Evolutionary conservation across 768 basidiomycete genomes (phyloP).

Genomic region (Auricularia sp.): DNA sequence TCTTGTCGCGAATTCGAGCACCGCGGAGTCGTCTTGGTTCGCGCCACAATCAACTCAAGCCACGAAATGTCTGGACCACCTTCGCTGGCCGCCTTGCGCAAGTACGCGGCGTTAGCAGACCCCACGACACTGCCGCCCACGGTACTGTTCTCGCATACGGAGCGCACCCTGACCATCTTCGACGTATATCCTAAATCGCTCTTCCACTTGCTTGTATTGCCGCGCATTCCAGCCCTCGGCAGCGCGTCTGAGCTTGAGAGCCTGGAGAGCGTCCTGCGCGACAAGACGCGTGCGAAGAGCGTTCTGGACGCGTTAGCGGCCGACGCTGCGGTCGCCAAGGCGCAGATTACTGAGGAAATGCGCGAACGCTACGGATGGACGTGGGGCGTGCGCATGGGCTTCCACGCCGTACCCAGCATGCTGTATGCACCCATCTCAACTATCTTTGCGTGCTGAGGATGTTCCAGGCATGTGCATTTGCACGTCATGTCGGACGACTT

Average conservation of each 20-base stretch:
- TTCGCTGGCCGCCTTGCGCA: constrained; percentile 42
- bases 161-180: constrained; percentile 52
- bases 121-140: constrained; percentile 48
- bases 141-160: constrained; percentile 47
- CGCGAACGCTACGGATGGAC: constrained; percentile 56
- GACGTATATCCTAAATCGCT: constrained; percentile 75
- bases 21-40: no score
- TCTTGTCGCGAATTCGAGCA: no score
- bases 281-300: constrained; percentile 43
- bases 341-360: constrained; percentile 76
- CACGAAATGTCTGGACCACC: neutral
- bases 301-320: constrained; percentile 44
- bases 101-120: constrained; percentile 44
- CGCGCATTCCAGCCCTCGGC: constrained; percentile 29
- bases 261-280: constrained; percentile 46
- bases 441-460: neutral
- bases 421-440: constrained; percentile 37
- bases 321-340: constrained; percentile 46
- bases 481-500: constrained; percentile 81
- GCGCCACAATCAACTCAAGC: neutral
- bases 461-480: constrained; percentile 63
- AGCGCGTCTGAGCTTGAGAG: constrained; percentile 35
- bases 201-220: constrained; percentile 85
- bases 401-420: constrained; percentile 82
- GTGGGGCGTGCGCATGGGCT: constrained; percentile 73